Evolutionary conservation across 345 rosid species (phyloP), one percentile per base, ranked within the genome.

Genomic region (Rhodamnia argentea): DNA sequence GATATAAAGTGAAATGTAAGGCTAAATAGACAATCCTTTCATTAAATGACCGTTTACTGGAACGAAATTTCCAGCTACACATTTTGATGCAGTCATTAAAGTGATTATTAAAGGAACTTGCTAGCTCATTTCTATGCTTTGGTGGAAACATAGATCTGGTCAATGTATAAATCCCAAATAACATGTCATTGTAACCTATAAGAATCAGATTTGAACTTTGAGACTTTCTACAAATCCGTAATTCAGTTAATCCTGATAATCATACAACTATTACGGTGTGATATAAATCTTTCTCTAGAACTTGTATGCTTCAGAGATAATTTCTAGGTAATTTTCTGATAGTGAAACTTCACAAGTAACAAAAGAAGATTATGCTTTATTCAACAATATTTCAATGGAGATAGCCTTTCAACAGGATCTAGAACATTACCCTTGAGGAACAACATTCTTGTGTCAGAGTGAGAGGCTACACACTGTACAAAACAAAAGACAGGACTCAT

Each of bases 381-480:
- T 37, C 78, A 70, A 37, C 78, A 70, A 62, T 60, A 32, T 37
- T n/a, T 85, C 50, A 84, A 88, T 29, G 23, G 26, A n/a, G 11
- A 52, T 20, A 50, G 37, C 37, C 55, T 47, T 56, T 78, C 22
- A 27, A 29, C 37, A 11, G 62, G 57, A 54, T 84, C 42, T 13
- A 59, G 12, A 87, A 84, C 81, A 91, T 85, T 93, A 96, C 99
- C 98, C 87, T 95, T 94, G 59, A 98, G 94, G 90, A 98, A 98
- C 85, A 92, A 85, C 99, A 94, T 95, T 88, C 98, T 94, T 27
- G 99, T 98, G 87, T 98, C 99, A 4, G 98, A 94, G 87, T 98
- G 99, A 88, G 99, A 96, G 86, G 99, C 99, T 18, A 98, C 99
- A 83, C 99, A 98, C 99, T 98, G 94, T n/a, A 92, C 88, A 86